A percentile compares a stretch with the other conserved stretches of the same genome.
These are phyloP conservation scores for Bullera alba DNA, from an alignment of 768 basidiomycete species.

Conservation along the genomic window DNA sequence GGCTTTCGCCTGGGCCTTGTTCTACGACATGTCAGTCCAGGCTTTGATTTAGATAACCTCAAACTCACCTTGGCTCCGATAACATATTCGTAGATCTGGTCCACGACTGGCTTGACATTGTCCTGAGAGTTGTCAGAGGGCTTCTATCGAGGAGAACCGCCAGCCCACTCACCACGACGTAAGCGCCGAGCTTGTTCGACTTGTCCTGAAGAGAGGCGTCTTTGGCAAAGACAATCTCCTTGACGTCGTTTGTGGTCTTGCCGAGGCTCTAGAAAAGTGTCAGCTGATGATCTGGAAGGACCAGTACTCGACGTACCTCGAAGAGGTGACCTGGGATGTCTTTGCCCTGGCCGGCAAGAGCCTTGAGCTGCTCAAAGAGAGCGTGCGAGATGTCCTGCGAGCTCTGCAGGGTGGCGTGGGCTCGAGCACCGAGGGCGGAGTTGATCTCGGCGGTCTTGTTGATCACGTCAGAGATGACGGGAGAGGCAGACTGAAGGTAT, in stretches of 20 bases:
- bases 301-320: slow-evolving; percentile 16
- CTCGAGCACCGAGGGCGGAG: slow-evolving; percentile 35
- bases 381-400: slow-evolving; percentile 31
- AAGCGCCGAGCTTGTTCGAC: slow-evolving; percentile 37
- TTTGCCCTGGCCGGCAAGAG: slow-evolving; percentile 32
- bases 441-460: slow-evolving; percentile 37
- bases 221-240: slow-evolving; percentile 35
- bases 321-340: slow-evolving; percentile 27
- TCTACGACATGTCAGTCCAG: background rate
- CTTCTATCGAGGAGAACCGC: background rate
- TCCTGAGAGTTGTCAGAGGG: slow-evolving; percentile 12
- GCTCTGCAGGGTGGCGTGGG: slow-evolving; percentile 27
- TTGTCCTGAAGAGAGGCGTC: slow-evolving; percentile 36
- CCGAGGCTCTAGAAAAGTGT: slow-evolving; percentile 16
- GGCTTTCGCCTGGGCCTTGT: slow-evolving; percentile 3
- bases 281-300: background rate
- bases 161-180: slow-evolving; percentile 27
- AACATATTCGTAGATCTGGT: slow-evolving; percentile 41
- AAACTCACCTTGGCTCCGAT: slow-evolving; percentile 36
- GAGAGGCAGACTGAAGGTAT: slow-evolving; percentile 23
- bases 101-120: slow-evolving; percentile 39
- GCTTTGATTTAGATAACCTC: background rate
- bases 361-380: slow-evolving; percentile 35
- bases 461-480: slow-evolving; percentile 28
- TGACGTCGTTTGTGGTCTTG: slow-evolving; percentile 31